Evolutionary conservation across 78 protist species (phyloP), one percentile per base, ranked within the genome.

Genomic region (Chrysochromulina tobinii): DNA sequence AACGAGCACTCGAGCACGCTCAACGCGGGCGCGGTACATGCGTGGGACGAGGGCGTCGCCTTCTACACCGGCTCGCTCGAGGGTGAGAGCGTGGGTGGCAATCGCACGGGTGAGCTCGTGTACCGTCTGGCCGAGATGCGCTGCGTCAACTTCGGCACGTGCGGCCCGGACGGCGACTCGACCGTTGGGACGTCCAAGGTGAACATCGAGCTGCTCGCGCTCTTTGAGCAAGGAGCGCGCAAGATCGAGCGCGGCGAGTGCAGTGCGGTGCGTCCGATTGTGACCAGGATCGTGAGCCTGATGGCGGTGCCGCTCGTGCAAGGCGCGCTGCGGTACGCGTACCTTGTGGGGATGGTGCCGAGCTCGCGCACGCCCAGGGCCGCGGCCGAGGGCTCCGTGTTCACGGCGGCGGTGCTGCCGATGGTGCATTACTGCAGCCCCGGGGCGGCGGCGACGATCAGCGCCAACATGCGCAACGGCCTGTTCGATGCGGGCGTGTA

Each of bases 11-110:
- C 14, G 9, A 23, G 7, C 48, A 8, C 12, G 2, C 7, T 3
- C 64, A 61, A 61, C 48, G 90, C 9, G 23, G 90, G 48, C 77
- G 27, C 73, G 3, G 89, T 54, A 9, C 89, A 85, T 57, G 73
- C 77, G 18, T 87, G 90, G 90, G 90, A 87, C 75, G 90, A 87
- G 55, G 73, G n/a, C n/a, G n/a, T n/a, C n/a, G n/a, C n/a, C n/a
- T n/a, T n/a, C n/a, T n/a, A n/a, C n/a, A n/a, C n/a, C 23, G 90
- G 90, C 18, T 9, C 59, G 6, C 2, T 87, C 27, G 90, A 48
- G 38, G 89, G 89, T 6, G 21, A 2, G 57, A 15, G n/a, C 9
- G n/a, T n/a, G n/a, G n/a, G n/a, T n/a, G 89, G 89, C 15, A 27
- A 18, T 55, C 66, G 66, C 8, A 14, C 75, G 17, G 90, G 90